phyloP scores from a whole-genome alignment of 345 rosid genomes.

The Nephelium lappaceum region DNA sequence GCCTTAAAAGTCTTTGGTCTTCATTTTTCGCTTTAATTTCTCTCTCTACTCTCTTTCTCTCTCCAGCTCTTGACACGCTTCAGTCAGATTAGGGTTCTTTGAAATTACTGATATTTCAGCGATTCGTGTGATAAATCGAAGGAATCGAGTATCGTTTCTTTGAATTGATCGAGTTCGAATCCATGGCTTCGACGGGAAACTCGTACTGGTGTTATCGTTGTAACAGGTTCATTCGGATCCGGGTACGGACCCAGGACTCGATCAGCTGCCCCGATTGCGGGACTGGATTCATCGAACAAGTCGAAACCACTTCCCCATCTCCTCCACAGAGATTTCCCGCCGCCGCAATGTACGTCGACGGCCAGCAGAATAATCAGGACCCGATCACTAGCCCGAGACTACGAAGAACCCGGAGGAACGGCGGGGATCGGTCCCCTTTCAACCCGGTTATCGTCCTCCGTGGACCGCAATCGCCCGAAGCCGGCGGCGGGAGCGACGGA shows the following conservation, averaged over 20 bases:
- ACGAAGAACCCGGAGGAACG: slow-evolving; percentile 44
- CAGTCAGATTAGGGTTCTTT: slow-evolving; percentile 29
- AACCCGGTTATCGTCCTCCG: slow-evolving; percentile 69
- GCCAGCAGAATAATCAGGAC: slow-evolving; percentile 17
- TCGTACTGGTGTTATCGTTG: slow-evolving; percentile 72
- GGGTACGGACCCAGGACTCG: slow-evolving; percentile 34
- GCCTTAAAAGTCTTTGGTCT: slow-evolving; percentile 7
- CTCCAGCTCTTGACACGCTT: background rate
- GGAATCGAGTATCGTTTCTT: background rate
- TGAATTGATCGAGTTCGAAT: background rate
- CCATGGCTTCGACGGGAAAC: slow-evolving; percentile 39
- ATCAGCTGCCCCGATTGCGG: slow-evolving; percentile 55
- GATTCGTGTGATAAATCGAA: background rate
- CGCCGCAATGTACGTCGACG: slow-evolving; percentile 30
- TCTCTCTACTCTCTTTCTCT: background rate
- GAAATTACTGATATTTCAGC: background rate
- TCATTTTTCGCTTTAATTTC: slow-evolving; percentile 5
- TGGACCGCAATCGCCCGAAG: slow-evolving; percentile 33
- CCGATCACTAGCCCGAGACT: slow-evolving; percentile 28
- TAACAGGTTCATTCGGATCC: slow-evolving; percentile 36
- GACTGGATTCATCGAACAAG: slow-evolving; percentile 57
- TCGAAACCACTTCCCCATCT: slow-evolving; percentile 37
- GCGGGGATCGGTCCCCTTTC: slow-evolving; percentile 64
- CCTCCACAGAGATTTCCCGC: slow-evolving; percentile 31
- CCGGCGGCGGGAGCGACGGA: slow-evolving; percentile 28